Conservation (phyloP, 192 early-diverging fungal species). For the Spizellomyces punctatus region DNA sequence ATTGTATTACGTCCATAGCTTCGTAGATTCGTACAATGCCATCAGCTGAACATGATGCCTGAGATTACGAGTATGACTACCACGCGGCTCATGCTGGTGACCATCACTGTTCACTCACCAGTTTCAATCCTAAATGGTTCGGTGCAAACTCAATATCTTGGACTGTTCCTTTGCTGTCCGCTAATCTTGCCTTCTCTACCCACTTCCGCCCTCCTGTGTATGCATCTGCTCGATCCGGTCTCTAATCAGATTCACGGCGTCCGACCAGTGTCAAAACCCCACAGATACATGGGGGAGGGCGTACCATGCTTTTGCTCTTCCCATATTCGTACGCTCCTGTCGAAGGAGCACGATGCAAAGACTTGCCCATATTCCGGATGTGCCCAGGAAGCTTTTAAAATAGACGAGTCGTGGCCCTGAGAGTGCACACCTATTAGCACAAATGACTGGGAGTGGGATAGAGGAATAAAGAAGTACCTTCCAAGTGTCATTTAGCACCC, state of each 20-base stretch:
- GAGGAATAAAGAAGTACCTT: slow-evolving; percentile 50
- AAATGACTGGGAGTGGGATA: too few species aligned
- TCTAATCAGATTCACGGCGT: too few species aligned
- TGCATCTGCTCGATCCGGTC: not conserved
- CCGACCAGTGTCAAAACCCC: too few species aligned
- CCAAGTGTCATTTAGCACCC: slow-evolving; percentile 81
- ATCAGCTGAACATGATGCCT: slow-evolving; percentile 82
- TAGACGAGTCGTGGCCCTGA: slow-evolving; percentile 82
- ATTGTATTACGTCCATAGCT: slow-evolving; percentile 74
- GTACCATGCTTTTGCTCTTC: slow-evolving; percentile 78
- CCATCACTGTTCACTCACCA: slow-evolving; percentile 44
- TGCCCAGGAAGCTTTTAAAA: slow-evolving; percentile 88
- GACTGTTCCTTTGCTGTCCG: slow-evolving; percentile 72
- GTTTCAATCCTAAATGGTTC: slow-evolving; percentile 73
- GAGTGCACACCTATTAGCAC: too few species aligned
- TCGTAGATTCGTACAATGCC: slow-evolving; percentile 87
- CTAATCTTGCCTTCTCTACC: slow-evolving; percentile 60
- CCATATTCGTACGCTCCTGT: slow-evolving; percentile 89
- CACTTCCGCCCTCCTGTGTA: slow-evolving; percentile 60
- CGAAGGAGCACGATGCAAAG: slow-evolving; percentile 89
- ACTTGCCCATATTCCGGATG: slow-evolving; percentile 96
- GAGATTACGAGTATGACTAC: not conserved
- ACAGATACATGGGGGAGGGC: not conserved
- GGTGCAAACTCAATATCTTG: slow-evolving; percentile 92
- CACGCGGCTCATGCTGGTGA: not conserved